Base-by-base conservation (phyloP, 139 green algal species). In the Chlorella sp. region DNA sequence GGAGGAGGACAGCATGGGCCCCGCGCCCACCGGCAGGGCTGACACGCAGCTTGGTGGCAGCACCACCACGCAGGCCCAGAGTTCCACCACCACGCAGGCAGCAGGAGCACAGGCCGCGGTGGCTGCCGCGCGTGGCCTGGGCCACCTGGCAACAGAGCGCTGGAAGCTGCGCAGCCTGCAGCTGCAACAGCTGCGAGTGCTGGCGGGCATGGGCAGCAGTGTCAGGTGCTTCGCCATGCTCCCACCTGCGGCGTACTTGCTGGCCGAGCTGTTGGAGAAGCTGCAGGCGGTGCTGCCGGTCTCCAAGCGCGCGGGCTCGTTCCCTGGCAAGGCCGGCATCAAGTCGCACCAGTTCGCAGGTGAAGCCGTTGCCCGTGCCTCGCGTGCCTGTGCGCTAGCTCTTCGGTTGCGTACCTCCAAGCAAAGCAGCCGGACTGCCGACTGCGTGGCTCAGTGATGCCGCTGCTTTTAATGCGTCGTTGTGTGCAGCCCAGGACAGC, bases 231-330 rank as follows among this genome's bases (percentile, higher is more conserved):
- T 76, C 21, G 64, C 43, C 25, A 74, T 74, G 68, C 67, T 82
- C n/a, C 66, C 76, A 19, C 51, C 63, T 2, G 76, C 66, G 8
- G 76, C 64, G 53, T 82, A 82, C 61, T 14, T 82, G 27, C 46
- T 82, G 40, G 68, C 76, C 12, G 76, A 82, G 60, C 60, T 82
- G 60, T 9, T n/a, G 45, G 38, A 70, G 69, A 81, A 73, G 76
- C 51, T 73, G 23, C 67, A 71, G 46, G 27, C 40, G 29, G 76
- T 40, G 36, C 41, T 71, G 50, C n/a, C 48, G 1, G 17, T 15
- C 40, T 36, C 51, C 60, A 56, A 46, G n/a, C 55, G 65, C 38
- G 53, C 29, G 14, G 14, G 27, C 25, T n/a, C 12, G 29, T 67
- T 69, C 31, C 29, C 21, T 15, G 40, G 45, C 12, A 53, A 33